These are phyloP conservation scores for Fusarium foetens DNA, from an alignment of 2,329 filamentous ascomycete species.

Conservation along the genomic window DNA sequence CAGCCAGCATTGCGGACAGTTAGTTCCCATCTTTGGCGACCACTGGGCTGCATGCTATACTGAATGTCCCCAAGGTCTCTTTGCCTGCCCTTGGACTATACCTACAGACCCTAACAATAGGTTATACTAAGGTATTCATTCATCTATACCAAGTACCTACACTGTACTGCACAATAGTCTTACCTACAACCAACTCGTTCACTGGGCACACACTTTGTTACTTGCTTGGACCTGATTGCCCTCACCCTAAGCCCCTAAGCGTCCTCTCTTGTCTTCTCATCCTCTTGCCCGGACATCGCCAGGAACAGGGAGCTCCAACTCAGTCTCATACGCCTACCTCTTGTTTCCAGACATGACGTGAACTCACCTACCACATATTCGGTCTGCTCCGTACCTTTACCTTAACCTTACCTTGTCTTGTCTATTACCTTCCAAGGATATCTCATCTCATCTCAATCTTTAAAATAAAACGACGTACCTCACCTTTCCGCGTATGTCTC, in stretches of 20 bases:
- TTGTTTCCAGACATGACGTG: constrained; percentile 46
- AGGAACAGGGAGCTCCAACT: constrained; percentile 28
- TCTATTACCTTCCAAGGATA: neutral
- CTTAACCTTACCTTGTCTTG: neutral
- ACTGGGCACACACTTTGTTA: neutral
- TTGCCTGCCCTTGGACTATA: neutral
- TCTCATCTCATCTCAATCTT: neutral
- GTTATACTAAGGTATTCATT: neutral
- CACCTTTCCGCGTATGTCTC: neutral
- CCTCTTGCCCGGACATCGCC: constrained; percentile 10
- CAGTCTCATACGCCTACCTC: constrained; percentile 26
- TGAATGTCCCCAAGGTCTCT: neutral
- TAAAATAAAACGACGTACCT: neutral
- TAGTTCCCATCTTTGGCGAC: constrained; percentile 33
- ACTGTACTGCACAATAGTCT: neutral
- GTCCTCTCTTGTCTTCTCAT: neutral
- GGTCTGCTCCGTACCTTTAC: constrained; percentile 19
- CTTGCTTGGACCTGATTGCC: neutral
- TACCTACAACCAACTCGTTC: neutral
- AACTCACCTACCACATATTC: constrained; percentile 37
- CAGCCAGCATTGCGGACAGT: constrained; percentile 31
- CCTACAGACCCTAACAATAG: neutral
- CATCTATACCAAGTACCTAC: neutral
- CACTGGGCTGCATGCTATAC: constrained; percentile 13
- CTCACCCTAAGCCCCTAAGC: neutral